Base-by-base conservation (phyloP, 805 yeast species). In the Saturnispora ahearnii region DNA sequence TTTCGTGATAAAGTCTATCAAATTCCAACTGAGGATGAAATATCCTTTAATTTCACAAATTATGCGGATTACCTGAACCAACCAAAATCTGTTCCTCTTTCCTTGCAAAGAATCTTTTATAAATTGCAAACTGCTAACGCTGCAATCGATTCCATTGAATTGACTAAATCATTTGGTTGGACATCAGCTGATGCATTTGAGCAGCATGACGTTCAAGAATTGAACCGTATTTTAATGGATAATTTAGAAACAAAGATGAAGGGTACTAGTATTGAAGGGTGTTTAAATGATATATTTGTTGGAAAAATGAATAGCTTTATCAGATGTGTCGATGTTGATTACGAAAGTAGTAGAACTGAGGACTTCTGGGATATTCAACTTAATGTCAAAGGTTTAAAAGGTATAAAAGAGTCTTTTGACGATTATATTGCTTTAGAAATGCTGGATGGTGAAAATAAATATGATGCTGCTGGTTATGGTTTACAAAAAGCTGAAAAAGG, bases 351-450 rank as follows among this genome's bases (percentile, higher is more conserved):
- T 3, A 77, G 97, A 53, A 78, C 76, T 3, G 99, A 93, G 65
- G 98, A 93, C 62, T 93, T 86, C 62, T 93, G 99, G 99, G 99
- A 93, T 71, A 86, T 93, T 53, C 99, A 93, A 66, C 72, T 93
- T 53, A 93, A 93, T 60, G 99, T 93, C 24, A 88, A 87, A 62
- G 84, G 89, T 33, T 74, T 89, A 72, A 73, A 72, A 48, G 80
- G 82, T 59, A 73, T 93, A 44, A 71, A 78, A 49, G 82, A 81
- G 48, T 82, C 96, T 0, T 93, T 93, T 66, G 77, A 79, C 46
- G 87, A 89, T 63, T 93, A 93, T 63, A 80, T 90, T 49, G 95
- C 88, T 57, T 82, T 83, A 30, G 99, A 93, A 68, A 73, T 87
- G 65, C 73, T 93, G 63, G 84, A 85, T 51, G 99, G 98, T 31